A percentile compares a stretch with the other conserved stretches of the same genome.
Conservation (phyloP, 768 basidiomycete species). For the Agrocybe praecox region DNA sequence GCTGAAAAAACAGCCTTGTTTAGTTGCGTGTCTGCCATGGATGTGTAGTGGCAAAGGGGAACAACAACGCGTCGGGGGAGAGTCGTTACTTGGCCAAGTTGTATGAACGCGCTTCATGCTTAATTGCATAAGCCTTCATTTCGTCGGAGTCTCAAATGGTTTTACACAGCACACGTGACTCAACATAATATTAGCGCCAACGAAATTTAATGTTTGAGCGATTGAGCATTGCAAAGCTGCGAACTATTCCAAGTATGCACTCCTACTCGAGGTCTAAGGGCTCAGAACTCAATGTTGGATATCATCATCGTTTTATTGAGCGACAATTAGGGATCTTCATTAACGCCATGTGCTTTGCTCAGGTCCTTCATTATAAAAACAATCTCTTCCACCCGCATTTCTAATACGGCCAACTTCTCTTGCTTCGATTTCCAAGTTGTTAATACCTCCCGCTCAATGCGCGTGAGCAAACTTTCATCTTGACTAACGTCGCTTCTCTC, state of each 20-base stretch:
- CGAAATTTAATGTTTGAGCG: no score
- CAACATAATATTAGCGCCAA: no score
- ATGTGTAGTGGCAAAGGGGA: conserved; percentile 18
- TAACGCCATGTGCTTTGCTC: conserved; percentile 45
- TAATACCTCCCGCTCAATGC: conserved; percentile 77
- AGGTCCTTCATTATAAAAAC: conserved; percentile 91
- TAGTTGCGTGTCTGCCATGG: conserved; percentile 68
- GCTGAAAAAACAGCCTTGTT: conserved; percentile 61
- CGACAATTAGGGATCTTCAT: conserved; percentile 34
- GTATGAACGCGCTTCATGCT: conserved; percentile 21
- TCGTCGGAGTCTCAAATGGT: conserved; percentile 29
- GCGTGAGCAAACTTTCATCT: conserved; percentile 66
- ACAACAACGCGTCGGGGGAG: conserved; percentile 24
- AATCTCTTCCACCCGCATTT: conserved; percentile 85
- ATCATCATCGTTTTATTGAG: no score
- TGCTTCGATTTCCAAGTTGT: conserved; percentile 74
- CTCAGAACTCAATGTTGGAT: no score
- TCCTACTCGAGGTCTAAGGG: no score
- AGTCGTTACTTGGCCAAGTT: conserved; percentile 12
- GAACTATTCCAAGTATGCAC: no score
- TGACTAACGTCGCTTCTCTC: conserved; percentile 84
- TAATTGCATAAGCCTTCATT: conserved; percentile 11
- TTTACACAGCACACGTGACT: not conserved
- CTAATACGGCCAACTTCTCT: conserved; percentile 76
- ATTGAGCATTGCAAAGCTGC: no score